phyloP scores from a whole-genome alignment of 148 eudicot genomes.

The Pouteria glomerata region DNA sequence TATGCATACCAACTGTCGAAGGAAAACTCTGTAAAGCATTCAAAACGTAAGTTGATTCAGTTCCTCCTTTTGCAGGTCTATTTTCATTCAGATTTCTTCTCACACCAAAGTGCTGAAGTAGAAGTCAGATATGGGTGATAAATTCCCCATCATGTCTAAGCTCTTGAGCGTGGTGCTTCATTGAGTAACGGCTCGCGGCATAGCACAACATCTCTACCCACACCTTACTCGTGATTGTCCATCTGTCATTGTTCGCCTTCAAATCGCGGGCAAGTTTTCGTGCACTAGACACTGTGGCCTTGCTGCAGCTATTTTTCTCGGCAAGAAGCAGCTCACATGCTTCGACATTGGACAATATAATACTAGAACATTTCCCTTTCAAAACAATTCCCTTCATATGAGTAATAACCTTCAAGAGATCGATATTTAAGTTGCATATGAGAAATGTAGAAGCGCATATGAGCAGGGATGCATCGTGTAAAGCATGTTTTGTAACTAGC shows the following conservation, averaged over 20 bases:
- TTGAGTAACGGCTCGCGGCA: conserved; percentile 33
- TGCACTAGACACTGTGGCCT: neutral
- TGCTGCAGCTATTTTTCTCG: neutral
- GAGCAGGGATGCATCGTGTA: conserved; percentile 4
- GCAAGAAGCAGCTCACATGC: neutral
- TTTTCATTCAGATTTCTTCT: conserved; percentile 26
- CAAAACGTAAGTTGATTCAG: too few species aligned
- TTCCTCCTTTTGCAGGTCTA: too few species aligned
- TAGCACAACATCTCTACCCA: conserved; percentile 42
- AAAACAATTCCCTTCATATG: neutral
- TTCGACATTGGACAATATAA: neutral
- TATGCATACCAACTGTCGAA: too few species aligned
- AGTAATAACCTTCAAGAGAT: neutral
- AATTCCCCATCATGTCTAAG: conserved; percentile 43
- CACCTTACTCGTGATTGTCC: conserved; percentile 19
- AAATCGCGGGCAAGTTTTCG: neutral
- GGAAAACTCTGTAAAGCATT: too few species aligned
- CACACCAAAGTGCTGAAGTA: conserved; percentile 40
- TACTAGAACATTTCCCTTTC: too few species aligned
- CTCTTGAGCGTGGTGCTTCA: conserved; percentile 35
- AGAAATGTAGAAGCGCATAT: neutral
- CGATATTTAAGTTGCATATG: neutral
- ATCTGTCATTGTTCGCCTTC: neutral
- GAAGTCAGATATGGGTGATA: conserved; percentile 44
- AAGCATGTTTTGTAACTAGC: too few species aligned